A percentile compares a stretch with the other conserved stretches of the same genome.
These are phyloP conservation scores for Cardiospermum halicacabum DNA, from an alignment of 345 rosid species.

Conservation along the genomic window DNA sequence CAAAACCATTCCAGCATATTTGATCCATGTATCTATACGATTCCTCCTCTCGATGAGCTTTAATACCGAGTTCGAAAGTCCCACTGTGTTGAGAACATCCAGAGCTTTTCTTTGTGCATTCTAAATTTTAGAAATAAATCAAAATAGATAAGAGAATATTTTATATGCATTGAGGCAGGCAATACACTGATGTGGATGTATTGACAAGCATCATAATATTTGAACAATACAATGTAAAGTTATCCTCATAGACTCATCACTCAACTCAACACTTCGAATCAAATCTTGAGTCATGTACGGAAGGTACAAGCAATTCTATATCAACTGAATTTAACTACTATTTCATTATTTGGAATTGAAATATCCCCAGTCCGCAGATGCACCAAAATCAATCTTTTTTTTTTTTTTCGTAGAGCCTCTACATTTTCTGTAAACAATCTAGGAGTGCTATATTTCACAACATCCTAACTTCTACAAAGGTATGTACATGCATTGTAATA, in stretches of 20 bases:
- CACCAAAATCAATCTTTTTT: not conserved
- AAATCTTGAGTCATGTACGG: not conserved
- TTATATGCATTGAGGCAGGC: not conserved
- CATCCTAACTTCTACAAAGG: not conserved
- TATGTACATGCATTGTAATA: not conserved
- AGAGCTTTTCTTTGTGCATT: conserved; percentile 87
- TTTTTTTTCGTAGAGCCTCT: too few species aligned
- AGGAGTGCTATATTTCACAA: not conserved
- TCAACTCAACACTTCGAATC: not conserved
- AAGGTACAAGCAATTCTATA: not conserved
- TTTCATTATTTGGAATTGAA: not conserved
- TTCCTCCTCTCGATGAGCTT: conserved; percentile 90
- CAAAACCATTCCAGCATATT: conserved; percentile 69
- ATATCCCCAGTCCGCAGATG: not conserved
- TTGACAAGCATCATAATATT: not conserved
- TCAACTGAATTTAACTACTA: not conserved
- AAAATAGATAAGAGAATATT: not conserved
- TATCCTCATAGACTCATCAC: not conserved
- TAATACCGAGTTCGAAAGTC: conserved; percentile 83
- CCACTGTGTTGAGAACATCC: conserved; percentile 84
- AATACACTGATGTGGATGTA: not conserved
- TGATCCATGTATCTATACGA: conserved; percentile 85
- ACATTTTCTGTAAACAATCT: not conserved
- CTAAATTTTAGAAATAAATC: conserved; percentile 30
- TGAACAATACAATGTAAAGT: not conserved